Evolutionary conservation across 2,329 filamentous ascomycete genomes (phyloP).

Genomic region (Aspergillus sp.): DNA sequence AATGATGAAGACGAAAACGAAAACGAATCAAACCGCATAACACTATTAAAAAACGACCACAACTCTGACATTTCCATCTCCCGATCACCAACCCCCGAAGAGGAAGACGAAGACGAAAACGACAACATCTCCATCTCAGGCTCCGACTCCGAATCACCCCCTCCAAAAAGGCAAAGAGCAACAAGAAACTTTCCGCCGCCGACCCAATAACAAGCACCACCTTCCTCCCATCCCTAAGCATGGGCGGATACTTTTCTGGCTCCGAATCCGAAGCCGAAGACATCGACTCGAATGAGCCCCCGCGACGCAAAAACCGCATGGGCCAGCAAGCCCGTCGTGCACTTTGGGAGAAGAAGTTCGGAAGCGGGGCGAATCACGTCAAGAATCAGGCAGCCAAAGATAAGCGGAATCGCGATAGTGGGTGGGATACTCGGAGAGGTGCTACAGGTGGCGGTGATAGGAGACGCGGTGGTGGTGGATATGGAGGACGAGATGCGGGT

Average conservation of each 20-base stretch:
- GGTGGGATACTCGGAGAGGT: constrained; percentile 57
- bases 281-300: constrained; percentile 35
- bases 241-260: constrained; percentile 60
- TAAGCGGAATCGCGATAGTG: constrained; percentile 41
- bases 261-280: constrained; percentile 53
- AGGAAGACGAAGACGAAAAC: constrained; percentile 4
- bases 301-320: constrained; percentile 54
- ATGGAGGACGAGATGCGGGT: constrained; percentile 12
- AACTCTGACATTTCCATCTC: constrained; percentile 22
- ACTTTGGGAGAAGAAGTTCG: constrained; percentile 60
- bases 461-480: constrained; percentile 16
- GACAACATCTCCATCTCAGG: constrained; percentile 3
- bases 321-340: constrained; percentile 59
- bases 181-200: constrained; percentile 14
- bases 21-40: constrained; percentile 6
- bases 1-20: constrained; percentile 11
- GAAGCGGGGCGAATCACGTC: constrained; percentile 54
- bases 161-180: constrained; percentile 20
- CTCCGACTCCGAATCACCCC: constrained; percentile 16
- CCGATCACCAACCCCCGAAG: constrained; percentile 22
- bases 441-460: constrained; percentile 37
- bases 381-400: constrained; percentile 35
- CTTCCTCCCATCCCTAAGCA: constrained; percentile 58
- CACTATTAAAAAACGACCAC: neutral
- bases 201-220: constrained; percentile 38